Base-by-base conservation (phyloP, 1,284 basidiomycete genomes). In the Violaceomyces palustris region DNA sequence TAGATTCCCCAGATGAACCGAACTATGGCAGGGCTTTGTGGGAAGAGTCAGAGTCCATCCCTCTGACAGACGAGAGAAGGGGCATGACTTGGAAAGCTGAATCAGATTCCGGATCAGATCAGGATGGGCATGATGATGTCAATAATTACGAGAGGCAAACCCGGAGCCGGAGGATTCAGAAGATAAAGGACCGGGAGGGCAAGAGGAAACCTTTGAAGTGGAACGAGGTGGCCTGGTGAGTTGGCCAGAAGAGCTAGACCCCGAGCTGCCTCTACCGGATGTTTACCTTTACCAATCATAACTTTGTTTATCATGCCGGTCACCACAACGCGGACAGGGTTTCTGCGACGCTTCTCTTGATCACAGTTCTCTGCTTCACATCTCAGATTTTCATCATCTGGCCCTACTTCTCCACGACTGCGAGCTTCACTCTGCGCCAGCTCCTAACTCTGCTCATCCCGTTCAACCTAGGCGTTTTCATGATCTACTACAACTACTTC, bases 371-470 rank as follows among this genome's bases (percentile, higher is more conserved):
- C 5, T 60, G 56, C 34, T 48, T 57, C 26, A 42, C 60, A n/a
- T 51, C 63, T 1, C 68, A 72, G 45, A 31, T 65, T 1, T 60
- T 48, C 42, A 51, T 72, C 40, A 61, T 72, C 37, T 37, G 51
- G 19, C 66, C 66, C 2, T 69, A 72, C 49, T 68, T 53, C 34
- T 31, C 32, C 37, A 43, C 41, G 11, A 64, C 59, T 15, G 51
- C 57, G 7, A 52, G 50, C 10, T 60, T 68, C 39, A 39, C 47
- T 6, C 74, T 85, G 18, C 14, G 15, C 7, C 83, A 87, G 50
- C 81, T 93, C 22, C 62, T 89, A 27, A 76, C 75, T 25, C 78
- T 92, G 6, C 79, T 96, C 9, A 61, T 82, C 1, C 89, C 90
- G 1, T 93, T 94, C 84, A 93, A 96, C 87, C 89, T 70, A 66